Percentiles rank a stretch among this genome's conserved stretches.
phyloP scores from a whole-genome alignment of 2,329 filamentous ascomycete species.

The Aspergillus awamori region DNA sequence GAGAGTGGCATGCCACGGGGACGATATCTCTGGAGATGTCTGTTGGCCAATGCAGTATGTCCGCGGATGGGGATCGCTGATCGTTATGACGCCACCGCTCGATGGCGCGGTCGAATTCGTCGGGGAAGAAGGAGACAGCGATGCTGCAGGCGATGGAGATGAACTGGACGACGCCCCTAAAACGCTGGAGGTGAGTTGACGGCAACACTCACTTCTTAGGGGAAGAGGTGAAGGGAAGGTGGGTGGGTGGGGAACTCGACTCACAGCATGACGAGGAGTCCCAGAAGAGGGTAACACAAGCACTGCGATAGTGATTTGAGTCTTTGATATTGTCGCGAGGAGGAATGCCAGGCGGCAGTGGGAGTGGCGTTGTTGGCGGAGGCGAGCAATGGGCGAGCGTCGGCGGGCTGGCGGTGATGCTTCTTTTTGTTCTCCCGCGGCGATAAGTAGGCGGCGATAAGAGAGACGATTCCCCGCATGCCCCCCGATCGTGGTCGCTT shows the following conservation, averaged over 20 bases:
- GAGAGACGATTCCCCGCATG: not conserved
- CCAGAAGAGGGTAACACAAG: conserved; percentile 22
- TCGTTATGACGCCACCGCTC: conserved; percentile 46
- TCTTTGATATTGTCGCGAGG: not conserved
- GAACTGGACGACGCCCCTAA: conserved; percentile 46
- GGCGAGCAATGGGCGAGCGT: not conserved
- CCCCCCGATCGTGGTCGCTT: not conserved
- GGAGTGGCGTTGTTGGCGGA: not conserved
- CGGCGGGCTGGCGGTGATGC: not conserved
- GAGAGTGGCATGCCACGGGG: conserved; percentile 58
- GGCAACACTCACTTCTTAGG: not conserved
- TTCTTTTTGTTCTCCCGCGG: not conserved
- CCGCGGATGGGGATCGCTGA: conserved; percentile 38
- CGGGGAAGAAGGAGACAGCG: conserved; percentile 45
- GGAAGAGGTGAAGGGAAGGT: not conserved
- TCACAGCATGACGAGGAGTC: conserved; percentile 40
- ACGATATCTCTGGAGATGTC: conserved; percentile 55
- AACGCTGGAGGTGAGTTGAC: not conserved
- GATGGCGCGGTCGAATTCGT: conserved; percentile 43
- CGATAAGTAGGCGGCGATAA: not conserved
- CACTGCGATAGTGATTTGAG: conserved; percentile 16
- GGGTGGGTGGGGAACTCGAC: conserved; percentile 12
- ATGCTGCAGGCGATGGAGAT: conserved; percentile 43
- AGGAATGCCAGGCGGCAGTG: not conserved
- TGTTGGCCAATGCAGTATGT: conserved; percentile 47